These are phyloP conservation scores for Protomyces macrosporus DNA, from an alignment of 1,139 yeast species.

Conservation along the genomic window DNA sequence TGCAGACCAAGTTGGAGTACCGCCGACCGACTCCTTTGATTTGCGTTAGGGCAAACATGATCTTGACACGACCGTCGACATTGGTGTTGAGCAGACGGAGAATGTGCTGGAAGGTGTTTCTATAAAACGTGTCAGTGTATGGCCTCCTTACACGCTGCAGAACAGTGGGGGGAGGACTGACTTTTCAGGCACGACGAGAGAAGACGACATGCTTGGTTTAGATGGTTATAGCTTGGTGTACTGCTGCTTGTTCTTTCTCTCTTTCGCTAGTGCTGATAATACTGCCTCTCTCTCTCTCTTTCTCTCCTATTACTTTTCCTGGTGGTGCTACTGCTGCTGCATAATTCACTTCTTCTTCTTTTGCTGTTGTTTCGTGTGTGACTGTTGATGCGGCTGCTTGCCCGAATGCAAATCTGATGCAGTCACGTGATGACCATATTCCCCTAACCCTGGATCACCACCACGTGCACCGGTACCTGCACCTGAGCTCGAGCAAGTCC, in stretches of 20 bases:
- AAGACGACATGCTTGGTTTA: constrained; percentile 23
- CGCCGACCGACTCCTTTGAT: constrained; percentile 99
- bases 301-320: neutral
- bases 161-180: constrained; percentile 4
- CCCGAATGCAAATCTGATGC: too few relatives aligned
- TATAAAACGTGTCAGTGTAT: constrained; percentile 5
- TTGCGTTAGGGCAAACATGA: constrained; percentile 99
- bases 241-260: neutral
- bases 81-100: constrained; percentile 99
- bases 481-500: too few relatives aligned
- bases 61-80: constrained; percentile 99
- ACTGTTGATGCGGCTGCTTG: too few relatives aligned
- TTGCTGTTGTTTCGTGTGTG: too few relatives aligned
- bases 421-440: too few relatives aligned
- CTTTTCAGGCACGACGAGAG: constrained; percentile 31
- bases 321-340: too few relatives aligned
- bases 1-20: constrained; percentile 99
- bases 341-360: too few relatives aligned
- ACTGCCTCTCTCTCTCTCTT: neutral
- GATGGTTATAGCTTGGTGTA: neutral
- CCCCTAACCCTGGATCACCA: too few relatives aligned
- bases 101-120: constrained; percentile 79
- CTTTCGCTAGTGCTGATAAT: neutral
- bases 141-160: neutral
- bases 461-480: too few relatives aligned